phyloP scores from a whole-genome alignment of 306 rosid species.

The Crotalaria pallida region DNA sequence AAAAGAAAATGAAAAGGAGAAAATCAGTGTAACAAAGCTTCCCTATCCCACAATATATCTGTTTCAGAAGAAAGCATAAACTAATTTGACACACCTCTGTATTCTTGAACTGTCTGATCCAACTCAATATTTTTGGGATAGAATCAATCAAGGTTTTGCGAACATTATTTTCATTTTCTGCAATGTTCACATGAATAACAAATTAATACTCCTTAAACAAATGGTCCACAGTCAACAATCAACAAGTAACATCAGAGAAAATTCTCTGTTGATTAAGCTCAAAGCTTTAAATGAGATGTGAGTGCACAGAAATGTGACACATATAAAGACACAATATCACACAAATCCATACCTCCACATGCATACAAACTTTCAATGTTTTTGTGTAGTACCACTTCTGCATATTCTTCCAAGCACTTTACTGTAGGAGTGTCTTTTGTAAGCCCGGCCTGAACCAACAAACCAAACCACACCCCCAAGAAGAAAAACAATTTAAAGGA shows the following conservation, averaged over 20 bases:
- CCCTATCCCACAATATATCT: too few relatives aligned
- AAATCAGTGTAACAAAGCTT: too few relatives aligned
- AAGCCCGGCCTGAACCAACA: conserved; percentile 66
- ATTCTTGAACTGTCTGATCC: conserved; percentile 65
- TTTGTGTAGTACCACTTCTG: conserved; percentile 50
- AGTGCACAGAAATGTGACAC: not conserved
- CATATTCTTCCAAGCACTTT: conserved; percentile 57
- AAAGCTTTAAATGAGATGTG: conserved; percentile 9
- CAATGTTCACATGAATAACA: conserved; percentile 20
- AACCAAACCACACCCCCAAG: not conserved
- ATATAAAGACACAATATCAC: not conserved
- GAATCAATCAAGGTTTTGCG: conserved; percentile 58
- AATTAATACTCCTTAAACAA: conserved; percentile 8
- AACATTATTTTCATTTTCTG: conserved; percentile 66
- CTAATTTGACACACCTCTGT: conserved; percentile 44
- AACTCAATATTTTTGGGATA: conserved; percentile 63
- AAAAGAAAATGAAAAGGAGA: too few relatives aligned
- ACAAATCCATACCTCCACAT: conserved; percentile 60
- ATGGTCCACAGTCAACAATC: conserved; percentile 8
- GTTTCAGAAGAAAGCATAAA: not conserved
- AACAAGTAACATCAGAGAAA: not conserved
- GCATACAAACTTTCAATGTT: conserved; percentile 85
- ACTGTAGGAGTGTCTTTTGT: conserved; percentile 49
- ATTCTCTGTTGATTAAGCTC: not conserved
- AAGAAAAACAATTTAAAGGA: not conserved